These are phyloP conservation scores for Phytophthora sojae DNA, from an alignment of 352 stramenopile genomes.

Conservation along the genomic window DNA sequence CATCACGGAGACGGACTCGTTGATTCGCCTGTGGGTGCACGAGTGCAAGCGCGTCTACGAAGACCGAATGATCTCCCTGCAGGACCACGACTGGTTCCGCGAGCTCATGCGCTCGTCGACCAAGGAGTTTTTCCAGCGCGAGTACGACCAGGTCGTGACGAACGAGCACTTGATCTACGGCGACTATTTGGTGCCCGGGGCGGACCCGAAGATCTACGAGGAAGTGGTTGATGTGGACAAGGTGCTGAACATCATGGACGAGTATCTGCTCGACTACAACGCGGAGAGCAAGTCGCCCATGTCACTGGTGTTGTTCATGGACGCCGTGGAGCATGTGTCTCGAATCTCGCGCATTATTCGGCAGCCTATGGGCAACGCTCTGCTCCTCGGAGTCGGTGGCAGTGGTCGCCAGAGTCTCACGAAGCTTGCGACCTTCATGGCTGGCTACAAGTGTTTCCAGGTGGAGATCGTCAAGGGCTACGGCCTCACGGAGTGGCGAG, in stretches of 20 bases:
- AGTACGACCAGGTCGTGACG: slow-evolving; percentile 84
- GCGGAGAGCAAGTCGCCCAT: slow-evolving; percentile 92
- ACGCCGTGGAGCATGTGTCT: slow-evolving; percentile 88
- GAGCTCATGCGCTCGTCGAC: slow-evolving; percentile 74
- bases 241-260: slow-evolving; percentile 86
- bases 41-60: slow-evolving; percentile 95
- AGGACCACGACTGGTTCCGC: slow-evolving; percentile 93
- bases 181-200: slow-evolving; percentile 83
- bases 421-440: slow-evolving; percentile 94
- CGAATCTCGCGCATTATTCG: slow-evolving; percentile 84
- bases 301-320: slow-evolving; percentile 91
- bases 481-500: slow-evolving; percentile 92
- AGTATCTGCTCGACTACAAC: slow-evolving; percentile 93
- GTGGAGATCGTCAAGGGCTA: slow-evolving; percentile 97
- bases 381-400: slow-evolving; percentile 93
- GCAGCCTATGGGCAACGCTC: slow-evolving; percentile 88
- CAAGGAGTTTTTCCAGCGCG: slow-evolving; percentile 76
- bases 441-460: slow-evolving; percentile 93
- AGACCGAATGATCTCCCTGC: slow-evolving; percentile 92
- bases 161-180: slow-evolving; percentile 81
- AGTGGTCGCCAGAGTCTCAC: slow-evolving; percentile 94
- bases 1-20: slow-evolving; percentile 60
- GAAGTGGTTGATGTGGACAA: slow-evolving; percentile 89
- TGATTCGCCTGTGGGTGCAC: slow-evolving; percentile 93
- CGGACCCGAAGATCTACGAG: slow-evolving; percentile 89